Evolutionary conservation across 2,329 filamentous ascomycete genomes (phyloP), one percentile per base, ranked within the genome.

Genomic region (Pezicula neosporulosa): DNA sequence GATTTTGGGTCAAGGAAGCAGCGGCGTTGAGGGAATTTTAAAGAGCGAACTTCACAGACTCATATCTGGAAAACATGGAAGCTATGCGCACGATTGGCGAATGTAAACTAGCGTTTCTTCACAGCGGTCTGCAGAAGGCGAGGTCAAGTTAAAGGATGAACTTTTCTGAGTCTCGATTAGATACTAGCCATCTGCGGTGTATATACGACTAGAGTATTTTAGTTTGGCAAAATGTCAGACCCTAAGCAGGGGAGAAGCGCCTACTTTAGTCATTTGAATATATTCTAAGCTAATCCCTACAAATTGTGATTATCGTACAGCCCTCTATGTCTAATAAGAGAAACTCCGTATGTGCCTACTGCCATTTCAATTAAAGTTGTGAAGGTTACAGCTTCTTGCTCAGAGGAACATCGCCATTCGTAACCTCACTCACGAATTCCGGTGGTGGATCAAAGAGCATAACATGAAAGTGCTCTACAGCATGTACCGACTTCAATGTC

Each of bases 401-500:
- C 63, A 88, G 75, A 2, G 89, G 84, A 42, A 87, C 74, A 71
- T 96, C 90, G 12, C 85, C 86, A 36, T 82, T 73, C 6, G 90
- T 96, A 55, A 96, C 77, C 50, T 82, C 72, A 47, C 74, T 72
- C 43, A 96, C 70, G 59, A 95, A 90, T 3, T 74, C 77, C 37
- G 76, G 74, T 60, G 93, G 85, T 1, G 91, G 86, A 60, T 89
- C 77, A 67, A 86, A 88, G 49, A 97, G 74, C 90, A 97, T 91
- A 64, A 97, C 86, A 69, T 97, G 93, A 65, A 97, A 94, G 68
- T 97, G 93, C 74, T 97, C 92, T 10, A 97, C 82, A 1, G 88
- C 83, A 61, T 90, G 83, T 27, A 97, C 82, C 21, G 87, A 94
- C 73, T 96, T 96, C 59, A 97, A 72, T 15, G 80, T 82, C 49